Conservation (phyloP, 495 filamentous ascomycete species). For the Penicillium silybi region DNA sequence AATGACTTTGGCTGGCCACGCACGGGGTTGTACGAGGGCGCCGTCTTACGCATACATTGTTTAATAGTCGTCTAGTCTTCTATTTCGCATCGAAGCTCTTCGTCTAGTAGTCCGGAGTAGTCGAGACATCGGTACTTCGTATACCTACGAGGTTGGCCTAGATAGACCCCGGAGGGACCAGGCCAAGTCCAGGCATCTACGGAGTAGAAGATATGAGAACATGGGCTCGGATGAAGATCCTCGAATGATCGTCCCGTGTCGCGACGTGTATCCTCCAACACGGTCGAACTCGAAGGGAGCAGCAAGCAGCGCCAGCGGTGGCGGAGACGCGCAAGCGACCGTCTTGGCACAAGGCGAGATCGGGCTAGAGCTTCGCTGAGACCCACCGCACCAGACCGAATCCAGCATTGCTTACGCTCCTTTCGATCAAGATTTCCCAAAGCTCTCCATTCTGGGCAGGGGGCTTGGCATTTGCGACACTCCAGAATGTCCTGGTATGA, state of each 20-base stretch:
- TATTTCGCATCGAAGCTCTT: too few relatives aligned
- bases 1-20: conserved; percentile 15
- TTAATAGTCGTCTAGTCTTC: background rate
- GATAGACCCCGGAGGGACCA: background rate
- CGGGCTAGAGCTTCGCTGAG: conserved; percentile 31
- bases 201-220: background rate
- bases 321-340: conserved; percentile 47
- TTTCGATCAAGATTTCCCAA: conserved; percentile 1
- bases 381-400: conserved; percentile 22
- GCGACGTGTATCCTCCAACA: conserved; percentile 8
- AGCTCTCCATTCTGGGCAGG: conserved; percentile 9
- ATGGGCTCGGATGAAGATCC: conserved; percentile 9
- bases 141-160: too few relatives aligned
- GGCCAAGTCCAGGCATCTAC: background rate
- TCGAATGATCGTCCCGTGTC: conserved; percentile 15
- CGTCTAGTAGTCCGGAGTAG: too few relatives aligned
- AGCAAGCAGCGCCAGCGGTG: conserved; percentile 6
- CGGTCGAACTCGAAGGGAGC: conserved; percentile 14
- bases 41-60: conserved; percentile 8
- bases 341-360: conserved; percentile 42
- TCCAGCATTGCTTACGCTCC: conserved; percentile 3
- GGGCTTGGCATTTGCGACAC: conserved; percentile 25
- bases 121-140: too few relatives aligned
- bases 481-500: conserved; percentile 20
- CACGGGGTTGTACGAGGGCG: background rate